phyloP scores from a whole-genome alignment of 2,329 filamentous ascomycete genomes.

The Colletotrichum sp. region DNA sequence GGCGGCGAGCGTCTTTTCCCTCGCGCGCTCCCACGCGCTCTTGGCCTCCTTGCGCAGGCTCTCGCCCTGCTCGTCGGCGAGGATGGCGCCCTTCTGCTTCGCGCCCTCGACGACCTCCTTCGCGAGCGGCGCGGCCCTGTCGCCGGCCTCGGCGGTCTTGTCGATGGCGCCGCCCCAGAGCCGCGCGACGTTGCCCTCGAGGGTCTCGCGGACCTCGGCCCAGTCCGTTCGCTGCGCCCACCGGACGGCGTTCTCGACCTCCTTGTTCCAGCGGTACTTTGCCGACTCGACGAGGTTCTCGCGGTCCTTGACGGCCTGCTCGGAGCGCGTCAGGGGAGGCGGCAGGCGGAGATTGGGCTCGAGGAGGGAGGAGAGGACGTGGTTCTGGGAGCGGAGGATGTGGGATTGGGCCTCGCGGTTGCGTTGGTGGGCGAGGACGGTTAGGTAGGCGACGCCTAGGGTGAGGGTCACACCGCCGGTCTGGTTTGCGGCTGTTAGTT shows the following conservation, averaged over 20 bases:
- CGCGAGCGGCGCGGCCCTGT: conserved; percentile 34
- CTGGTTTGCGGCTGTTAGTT: conserved; percentile 42
- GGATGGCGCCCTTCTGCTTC: conserved; percentile 39
- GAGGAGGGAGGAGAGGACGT: conserved; percentile 57
- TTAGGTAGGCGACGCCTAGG: conserved; percentile 74
- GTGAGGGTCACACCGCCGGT: conserved; percentile 79
- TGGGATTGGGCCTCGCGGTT: conserved; percentile 66
- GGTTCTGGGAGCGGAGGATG: conserved; percentile 61
- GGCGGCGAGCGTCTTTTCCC: conserved; percentile 21
- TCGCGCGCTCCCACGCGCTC: conserved; percentile 23
- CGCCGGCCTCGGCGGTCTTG: conserved; percentile 29
- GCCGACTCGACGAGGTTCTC: conserved; percentile 66
- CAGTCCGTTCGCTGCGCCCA: conserved; percentile 73
- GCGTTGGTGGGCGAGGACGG: conserved; percentile 71
- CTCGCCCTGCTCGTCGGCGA: conserved; percentile 24
- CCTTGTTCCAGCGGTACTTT: conserved; percentile 81
- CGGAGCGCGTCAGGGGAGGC: conserved; percentile 54
- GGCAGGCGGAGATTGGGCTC: conserved; percentile 51
- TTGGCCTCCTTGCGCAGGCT: conserved; percentile 25
- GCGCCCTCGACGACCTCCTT: conserved; percentile 34
- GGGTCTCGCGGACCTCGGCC: conserved; percentile 62
- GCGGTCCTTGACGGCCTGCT: conserved; percentile 55
- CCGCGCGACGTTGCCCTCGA: conserved; percentile 55
- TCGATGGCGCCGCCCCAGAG: conserved; percentile 48
- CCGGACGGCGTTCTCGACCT: conserved; percentile 69